Base-by-base conservation (phyloP, 2,329 filamentous ascomycete genomes). In the Cadophora sp. region DNA sequence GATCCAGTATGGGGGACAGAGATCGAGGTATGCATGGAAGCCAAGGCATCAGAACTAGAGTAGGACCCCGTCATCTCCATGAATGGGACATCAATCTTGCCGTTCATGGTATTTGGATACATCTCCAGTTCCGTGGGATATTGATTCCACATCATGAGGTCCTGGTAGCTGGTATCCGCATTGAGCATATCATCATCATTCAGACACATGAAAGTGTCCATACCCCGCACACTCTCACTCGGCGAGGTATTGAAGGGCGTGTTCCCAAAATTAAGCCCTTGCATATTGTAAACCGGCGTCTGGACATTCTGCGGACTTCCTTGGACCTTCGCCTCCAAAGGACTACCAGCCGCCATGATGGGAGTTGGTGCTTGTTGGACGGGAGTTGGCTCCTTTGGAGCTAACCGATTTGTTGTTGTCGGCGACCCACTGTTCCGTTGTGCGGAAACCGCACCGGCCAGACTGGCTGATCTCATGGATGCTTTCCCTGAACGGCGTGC, bases 41-140 rank as follows among this genome's bases (percentile, higher is more conserved):
- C 79, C 73, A 82, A 79, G 8, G 79, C 78, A 68, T 84, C 83
- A 6, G 83, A 83, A 24, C 75, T 77, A 4, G 81, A 80, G 29
- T 62, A 68, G 1, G 53, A 60, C 16, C 40, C 55, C 2, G 51
- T 61, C 6, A 68, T 50, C 1, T 66, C 63, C 53, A 66, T 63
- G 43, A 66, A 66, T 3, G 63, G 59, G n/a, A n/a, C 27, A 31
- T 34, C 60, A 24, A 50, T 51, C 31, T 56, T 56, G 6, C 34
- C 50, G n/a, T 5, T 56, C 24, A 43, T 64, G 12, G 34, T 55
- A 22, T 43, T 29, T 14, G 50, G 60, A 31, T 63, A 68, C 63
- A 82, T 78, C 48, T 83, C 82, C 12, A 84, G 69, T 9, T 83
- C 81, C 50, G 84, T 71, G 0, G 80, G 74, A 60, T 81, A 84